Base-by-base conservation (phyloP, 2,329 filamentous ascomycete genomes). In the Colletotrichum agaves region DNA sequence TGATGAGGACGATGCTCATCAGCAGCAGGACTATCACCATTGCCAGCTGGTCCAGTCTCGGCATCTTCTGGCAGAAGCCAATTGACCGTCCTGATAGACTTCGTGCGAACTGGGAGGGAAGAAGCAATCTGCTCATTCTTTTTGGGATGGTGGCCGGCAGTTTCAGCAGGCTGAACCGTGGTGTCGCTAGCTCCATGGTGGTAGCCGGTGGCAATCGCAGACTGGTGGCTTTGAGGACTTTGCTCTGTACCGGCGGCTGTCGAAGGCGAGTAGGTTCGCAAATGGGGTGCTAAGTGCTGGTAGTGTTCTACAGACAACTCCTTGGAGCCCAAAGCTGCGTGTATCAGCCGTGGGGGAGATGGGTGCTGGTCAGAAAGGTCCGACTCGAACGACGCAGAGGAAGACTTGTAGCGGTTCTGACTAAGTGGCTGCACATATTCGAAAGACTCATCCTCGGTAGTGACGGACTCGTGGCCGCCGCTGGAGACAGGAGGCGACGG, bases 141-240 rank as follows among this genome's bases (percentile, higher is more conserved):
- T 35, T 21, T 41, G 5, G 39, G 17, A 33, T 21, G 6, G 27
- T 4, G n/a, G 4, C n/a, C 21, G 15, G 15, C n/a, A 23, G 46
- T 35, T 12, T 74, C 65, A 15, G 71, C 68, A 12, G 74, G 70
- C 13, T 73, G 72, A 44, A 72, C 68, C 2, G 72, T 72, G 4
- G 73, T 74, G 47, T 77, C 75, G 71, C 73, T 75, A 37, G 72
- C 63, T 4, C 63, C 71, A 17, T 50, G 71, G 39, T 67, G 50
- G 7, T 50, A 63, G 1, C 69, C 70, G 12, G 71, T 66, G 47
- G 47, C 67, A 33, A 63, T 61, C 50, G 17, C 44, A 12, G 47
- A 63, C 77, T 80, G 66, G 77, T 79, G 17, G 75, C 73, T 69
- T 75, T 80, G 70, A 75, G 79, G 11, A 17, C 47, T 67, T 43